Evolutionary conservation across 345 rosid species (phyloP).

Genomic region (Pugionium dolabratum): DNA sequence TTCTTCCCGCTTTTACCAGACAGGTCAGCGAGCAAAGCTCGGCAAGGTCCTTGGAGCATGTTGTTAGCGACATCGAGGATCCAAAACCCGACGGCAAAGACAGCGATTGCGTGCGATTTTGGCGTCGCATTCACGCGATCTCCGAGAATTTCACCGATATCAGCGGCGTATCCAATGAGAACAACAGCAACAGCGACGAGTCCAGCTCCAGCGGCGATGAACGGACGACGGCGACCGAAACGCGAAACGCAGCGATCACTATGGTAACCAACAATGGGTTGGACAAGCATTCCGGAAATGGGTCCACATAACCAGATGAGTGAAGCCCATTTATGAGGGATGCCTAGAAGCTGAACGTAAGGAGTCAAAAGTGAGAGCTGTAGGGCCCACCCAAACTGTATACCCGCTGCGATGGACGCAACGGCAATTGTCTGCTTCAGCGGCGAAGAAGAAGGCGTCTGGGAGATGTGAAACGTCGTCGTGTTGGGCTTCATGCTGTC

Average conservation of each 20-base stretch:
- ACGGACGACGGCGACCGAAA: constrained; percentile 86
- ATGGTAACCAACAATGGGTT: constrained; percentile 83
- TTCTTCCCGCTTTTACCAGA: constrained; percentile 50
- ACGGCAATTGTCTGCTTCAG: constrained; percentile 52
- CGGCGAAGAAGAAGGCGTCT: constrained; percentile 30
- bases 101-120: constrained; percentile 57
- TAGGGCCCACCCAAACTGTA: constrained; percentile 90
- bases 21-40: constrained; percentile 82
- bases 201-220: constrained; percentile 55
- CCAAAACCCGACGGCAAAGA: constrained; percentile 82
- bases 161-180: constrained; percentile 77
- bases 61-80: constrained; percentile 88
- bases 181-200: constrained; percentile 59
- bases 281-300: constrained; percentile 77
- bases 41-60: constrained; percentile 83
- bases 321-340: constrained; percentile 79
- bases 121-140: constrained; percentile 40
- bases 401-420: constrained; percentile 74
- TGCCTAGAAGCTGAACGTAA: constrained; percentile 74
- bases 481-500: constrained; percentile 3
- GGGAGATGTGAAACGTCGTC: constrained; percentile 13
- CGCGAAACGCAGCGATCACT: constrained; percentile 70
- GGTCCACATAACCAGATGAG: constrained; percentile 92
- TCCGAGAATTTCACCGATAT: constrained; percentile 56
- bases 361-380: constrained; percentile 85